Evolutionary conservation across 1,139 yeast species (phyloP).

Genomic region (Candida glucosophila): DNA sequence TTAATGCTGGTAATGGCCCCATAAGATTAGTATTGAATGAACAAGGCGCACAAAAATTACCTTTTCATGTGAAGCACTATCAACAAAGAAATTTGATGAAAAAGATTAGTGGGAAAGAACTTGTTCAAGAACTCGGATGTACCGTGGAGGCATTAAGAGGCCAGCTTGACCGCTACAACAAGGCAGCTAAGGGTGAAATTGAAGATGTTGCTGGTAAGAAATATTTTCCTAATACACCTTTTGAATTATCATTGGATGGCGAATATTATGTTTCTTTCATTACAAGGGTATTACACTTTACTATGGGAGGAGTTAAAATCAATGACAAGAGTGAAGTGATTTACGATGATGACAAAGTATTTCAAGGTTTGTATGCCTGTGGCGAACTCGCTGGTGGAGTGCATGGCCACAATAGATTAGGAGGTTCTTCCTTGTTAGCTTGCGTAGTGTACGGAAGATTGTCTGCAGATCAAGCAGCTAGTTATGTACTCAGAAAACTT

Average conservation of each 20-base stretch:
- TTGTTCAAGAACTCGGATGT: constrained; percentile 38
- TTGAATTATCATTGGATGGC: constrained; percentile 19
- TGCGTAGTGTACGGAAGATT: constrained; percentile 76
- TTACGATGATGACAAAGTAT: constrained; percentile 29
- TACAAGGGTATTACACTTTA: constrained; percentile 75
- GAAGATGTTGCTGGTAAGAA: constrained; percentile 43
- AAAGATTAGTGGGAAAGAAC: constrained; percentile 39
- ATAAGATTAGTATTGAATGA: constrained; percentile 41
- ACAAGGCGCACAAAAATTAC: constrained; percentile 34
- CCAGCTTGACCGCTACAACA: constrained; percentile 36
- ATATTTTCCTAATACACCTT: constrained; percentile 44
- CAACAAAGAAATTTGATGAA: constrained; percentile 58
- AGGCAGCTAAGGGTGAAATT: constrained; percentile 34
- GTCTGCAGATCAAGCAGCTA: constrained; percentile 42
- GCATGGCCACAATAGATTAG: constrained; percentile 69
- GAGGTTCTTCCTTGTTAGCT: constrained; percentile 69
- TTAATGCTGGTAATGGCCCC: constrained; percentile 40
- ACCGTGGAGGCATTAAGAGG: constrained; percentile 18
- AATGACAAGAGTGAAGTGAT: constrained; percentile 51
- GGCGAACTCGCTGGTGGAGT: constrained; percentile 83
- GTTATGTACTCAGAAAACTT: constrained; percentile 23
- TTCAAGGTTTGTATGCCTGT: constrained; percentile 62
- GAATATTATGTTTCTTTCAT: constrained; percentile 45
- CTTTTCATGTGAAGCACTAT: constrained; percentile 58
- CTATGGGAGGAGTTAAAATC: constrained; percentile 80